phyloP scores from a whole-genome alignment of 2,329 filamentous ascomycete species.

The Sclerotinia trifoliorum region DNA sequence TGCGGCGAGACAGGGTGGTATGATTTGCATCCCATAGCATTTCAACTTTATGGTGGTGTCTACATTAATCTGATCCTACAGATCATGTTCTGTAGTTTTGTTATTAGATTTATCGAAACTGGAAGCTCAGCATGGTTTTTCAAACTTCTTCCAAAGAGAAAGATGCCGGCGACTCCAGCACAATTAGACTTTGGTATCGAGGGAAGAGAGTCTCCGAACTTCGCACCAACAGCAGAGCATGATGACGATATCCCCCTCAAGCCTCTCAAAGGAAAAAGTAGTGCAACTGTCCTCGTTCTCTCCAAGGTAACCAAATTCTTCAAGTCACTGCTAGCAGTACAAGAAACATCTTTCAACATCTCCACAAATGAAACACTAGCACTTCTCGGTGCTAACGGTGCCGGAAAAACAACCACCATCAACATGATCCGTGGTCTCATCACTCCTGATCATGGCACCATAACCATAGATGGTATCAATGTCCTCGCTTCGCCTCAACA shows the following conservation, averaged over 20 bases:
- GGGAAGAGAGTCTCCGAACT: neutral
- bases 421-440: slow-evolving; percentile 64
- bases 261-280: neutral
- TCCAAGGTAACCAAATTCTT: neutral
- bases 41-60: slow-evolving; percentile 33
- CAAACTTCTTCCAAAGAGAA: neutral
- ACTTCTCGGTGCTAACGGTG: slow-evolving; percentile 64
- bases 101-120: neutral
- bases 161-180: neutral
- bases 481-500: slow-evolving; percentile 41
- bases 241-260: neutral
- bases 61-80: slow-evolving; percentile 35
- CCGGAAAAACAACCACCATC: slow-evolving; percentile 65
- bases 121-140: neutral
- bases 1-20: slow-evolving; percentile 31
- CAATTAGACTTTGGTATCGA: neutral
- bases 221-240: neutral
- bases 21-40: slow-evolving; percentile 27
- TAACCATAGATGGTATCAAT: slow-evolving; percentile 59
- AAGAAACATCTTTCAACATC: slow-evolving; percentile 64
- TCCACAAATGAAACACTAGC: slow-evolving; percentile 61
- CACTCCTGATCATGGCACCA: slow-evolving; percentile 56
- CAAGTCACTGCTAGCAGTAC: slow-evolving; percentile 47
- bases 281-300: neutral
- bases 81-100: slow-evolving; percentile 22